Evolutionary conservation across 352 stramenopile species (phyloP), one percentile per base, ranked within the genome.

Genomic region (Phytophthora capsici): DNA sequence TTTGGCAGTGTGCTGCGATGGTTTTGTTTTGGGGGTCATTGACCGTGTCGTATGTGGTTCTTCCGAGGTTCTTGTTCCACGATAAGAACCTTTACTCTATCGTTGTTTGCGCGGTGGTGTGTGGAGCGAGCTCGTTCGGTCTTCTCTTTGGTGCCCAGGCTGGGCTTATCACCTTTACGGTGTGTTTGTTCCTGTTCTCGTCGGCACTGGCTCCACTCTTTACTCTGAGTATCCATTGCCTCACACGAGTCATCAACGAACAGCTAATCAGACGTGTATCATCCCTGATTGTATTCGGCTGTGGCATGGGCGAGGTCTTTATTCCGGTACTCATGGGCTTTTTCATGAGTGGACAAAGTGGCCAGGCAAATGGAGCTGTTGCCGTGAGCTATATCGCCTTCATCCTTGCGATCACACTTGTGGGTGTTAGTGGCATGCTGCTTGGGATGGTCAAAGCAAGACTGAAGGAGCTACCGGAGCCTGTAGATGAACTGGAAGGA

Each of bases 251-350:
- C 17, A 91, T 94, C 32, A 91, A 92, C 57, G 82, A 92, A 49
- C 77, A 86, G 37, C 72, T 94, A 19, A 90, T 93, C 57, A 77
- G 82, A 19, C 83, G 86, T 45, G 86, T 94, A 40, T 89, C 78
- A 47, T 93, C 84, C 48, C 77, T 94, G n/a, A 89, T 93, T 45
- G 84, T 94, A 25, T 94, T 94, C 71, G 86, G 84, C 41, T 90
- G 78, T 58, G 84, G 85, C 58, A 93, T 91, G 81, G 86, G 86
- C 28, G 86, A 94, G 51, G 70, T 91, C 13, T 94, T 94, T 50
- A 84, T 94, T 51, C 86, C 86, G 2, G 84, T 94, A 51, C 81
- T 91, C 51, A 94, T 93, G 84, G 86, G 86, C 10, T 94, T 94
- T 66, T 94, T 94, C 66, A 94, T 94, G 84, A 86, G 82, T 60